Evolutionary conservation across 2,329 filamentous ascomycete species (phyloP).

Genomic region (Microdochium paspali): DNA sequence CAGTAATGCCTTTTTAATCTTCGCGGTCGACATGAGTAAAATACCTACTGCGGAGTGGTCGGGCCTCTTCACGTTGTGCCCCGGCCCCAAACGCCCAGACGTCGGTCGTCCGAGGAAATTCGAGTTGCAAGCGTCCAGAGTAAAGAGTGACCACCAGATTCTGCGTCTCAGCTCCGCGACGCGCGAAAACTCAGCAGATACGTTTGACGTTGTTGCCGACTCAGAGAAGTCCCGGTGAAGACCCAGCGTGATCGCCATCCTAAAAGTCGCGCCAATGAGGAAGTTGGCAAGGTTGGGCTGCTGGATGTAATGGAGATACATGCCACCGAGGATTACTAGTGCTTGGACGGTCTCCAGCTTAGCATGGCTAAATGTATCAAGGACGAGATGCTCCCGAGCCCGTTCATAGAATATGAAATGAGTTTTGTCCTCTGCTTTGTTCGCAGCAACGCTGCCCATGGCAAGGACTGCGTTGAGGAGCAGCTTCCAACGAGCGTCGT

Average conservation of each 20-base stretch:
- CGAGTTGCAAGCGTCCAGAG: neutral
- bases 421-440: constrained; percentile 53
- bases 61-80: neutral
- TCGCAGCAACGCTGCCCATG: constrained; percentile 63
- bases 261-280: constrained; percentile 59
- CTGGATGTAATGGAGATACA: constrained; percentile 72
- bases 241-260: constrained; percentile 67
- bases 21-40: neutral
- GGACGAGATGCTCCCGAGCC: constrained; percentile 54
- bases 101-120: neutral
- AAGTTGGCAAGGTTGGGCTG: constrained; percentile 69
- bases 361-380: constrained; percentile 60
- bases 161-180: neutral
- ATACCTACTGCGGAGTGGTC: neutral
- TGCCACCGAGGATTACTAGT: constrained; percentile 61
- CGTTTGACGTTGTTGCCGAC: neutral
- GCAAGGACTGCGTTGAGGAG: constrained; percentile 70
- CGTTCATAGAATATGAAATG: constrained; percentile 63
- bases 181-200: neutral
- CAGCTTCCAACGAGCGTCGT: constrained; percentile 61
- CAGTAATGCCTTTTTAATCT: neutral
- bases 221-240: constrained; percentile 51
- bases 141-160: neutral
- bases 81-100: neutral
- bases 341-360: constrained; percentile 68